phyloP scores from a whole-genome alignment of 2,329 filamentous ascomycete species.

The Sodiomyces alkalinus region DNA sequence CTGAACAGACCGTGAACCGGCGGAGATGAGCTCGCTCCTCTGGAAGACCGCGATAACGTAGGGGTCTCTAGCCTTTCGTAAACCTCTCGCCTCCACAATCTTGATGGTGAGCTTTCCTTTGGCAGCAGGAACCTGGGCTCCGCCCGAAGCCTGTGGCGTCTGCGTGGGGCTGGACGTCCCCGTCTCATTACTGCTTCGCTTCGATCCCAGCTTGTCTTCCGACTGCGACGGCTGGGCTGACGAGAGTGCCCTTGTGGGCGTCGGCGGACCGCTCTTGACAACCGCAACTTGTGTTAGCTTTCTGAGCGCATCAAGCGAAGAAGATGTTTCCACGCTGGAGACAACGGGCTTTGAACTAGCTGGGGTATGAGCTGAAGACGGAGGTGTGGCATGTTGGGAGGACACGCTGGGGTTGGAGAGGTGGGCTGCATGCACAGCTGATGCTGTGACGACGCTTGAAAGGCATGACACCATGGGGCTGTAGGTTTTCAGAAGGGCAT shows the following conservation, averaged over 20 bases:
- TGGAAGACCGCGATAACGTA: conserved; percentile 97
- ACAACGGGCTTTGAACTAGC: conserved; percentile 19
- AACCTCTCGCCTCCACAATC: conserved; percentile 69
- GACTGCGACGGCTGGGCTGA: conserved; percentile 36
- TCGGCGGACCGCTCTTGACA: conserved; percentile 83
- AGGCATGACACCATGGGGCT: conserved; percentile 40
- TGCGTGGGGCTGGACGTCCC: conserved; percentile 33
- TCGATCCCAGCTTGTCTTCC: conserved; percentile 21
- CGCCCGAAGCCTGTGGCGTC: conserved; percentile 32
- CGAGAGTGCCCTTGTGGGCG: conserved; percentile 78
- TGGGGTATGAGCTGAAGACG: conserved; percentile 31
- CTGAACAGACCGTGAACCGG: conserved; percentile 52
- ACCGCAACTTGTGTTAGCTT: conserved; percentile 76
- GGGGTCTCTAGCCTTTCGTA: conserved; percentile 72
- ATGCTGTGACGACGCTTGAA: conserved; percentile 47
- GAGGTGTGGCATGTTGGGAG: conserved; percentile 34
- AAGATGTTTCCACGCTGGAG: conserved; percentile 34
- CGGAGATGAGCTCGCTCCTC: conserved; percentile 88
- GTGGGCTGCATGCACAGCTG: conserved; percentile 49
- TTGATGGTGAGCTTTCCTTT: conserved; percentile 85
- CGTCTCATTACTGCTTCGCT: conserved; percentile 24
- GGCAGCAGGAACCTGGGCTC: conserved; percentile 51
- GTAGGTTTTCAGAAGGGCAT: conserved; percentile 25
- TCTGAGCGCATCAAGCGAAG: conserved; percentile 54
- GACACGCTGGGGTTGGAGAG: conserved; percentile 49